These are phyloP conservation scores for Backusella australiensis DNA, from an alignment of 192 early-diverging fungal species.

Conservation along the genomic window DNA sequence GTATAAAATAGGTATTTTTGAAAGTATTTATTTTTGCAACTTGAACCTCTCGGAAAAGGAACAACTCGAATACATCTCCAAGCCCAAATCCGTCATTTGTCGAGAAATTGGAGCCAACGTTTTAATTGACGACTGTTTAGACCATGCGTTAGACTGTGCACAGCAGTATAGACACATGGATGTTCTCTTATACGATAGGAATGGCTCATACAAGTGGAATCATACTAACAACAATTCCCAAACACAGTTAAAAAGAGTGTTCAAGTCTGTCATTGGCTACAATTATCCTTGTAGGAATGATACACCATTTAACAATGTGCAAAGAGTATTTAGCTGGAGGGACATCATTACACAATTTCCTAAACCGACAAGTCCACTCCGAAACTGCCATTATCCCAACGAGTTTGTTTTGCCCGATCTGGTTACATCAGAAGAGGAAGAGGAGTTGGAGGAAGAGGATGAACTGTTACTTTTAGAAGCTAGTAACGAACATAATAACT, in stretches of 20 bases:
- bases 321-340: conserved; percentile 51
- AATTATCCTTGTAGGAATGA: background rate
- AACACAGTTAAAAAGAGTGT: background rate
- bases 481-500: background rate
- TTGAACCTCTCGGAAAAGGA: conserved; percentile 50
- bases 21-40: conserved; percentile 63
- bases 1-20: conserved; percentile 47
- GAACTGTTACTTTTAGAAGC: background rate
- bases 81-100: conserved; percentile 55
- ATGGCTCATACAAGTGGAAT: conserved; percentile 51
- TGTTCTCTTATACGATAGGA: conserved; percentile 55
- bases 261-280: background rate
- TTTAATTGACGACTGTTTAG: conserved; percentile 55
- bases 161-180: conserved; percentile 38
- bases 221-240: conserved; percentile 18
- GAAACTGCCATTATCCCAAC: conserved; percentile 23
- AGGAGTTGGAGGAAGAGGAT: conserved; percentile 15
- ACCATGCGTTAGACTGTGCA: conserved; percentile 55
- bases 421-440: conserved; percentile 22
- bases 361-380: conserved; percentile 44
- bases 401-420: conserved; percentile 8
- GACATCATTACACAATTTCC: conserved; percentile 48
- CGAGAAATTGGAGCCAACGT: conserved; percentile 55
- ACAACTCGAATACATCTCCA: conserved; percentile 47
- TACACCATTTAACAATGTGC: conserved; percentile 40